Evolutionary conservation across 116 monocot species (phyloP).

Genomic region (Iris pallida): DNA sequence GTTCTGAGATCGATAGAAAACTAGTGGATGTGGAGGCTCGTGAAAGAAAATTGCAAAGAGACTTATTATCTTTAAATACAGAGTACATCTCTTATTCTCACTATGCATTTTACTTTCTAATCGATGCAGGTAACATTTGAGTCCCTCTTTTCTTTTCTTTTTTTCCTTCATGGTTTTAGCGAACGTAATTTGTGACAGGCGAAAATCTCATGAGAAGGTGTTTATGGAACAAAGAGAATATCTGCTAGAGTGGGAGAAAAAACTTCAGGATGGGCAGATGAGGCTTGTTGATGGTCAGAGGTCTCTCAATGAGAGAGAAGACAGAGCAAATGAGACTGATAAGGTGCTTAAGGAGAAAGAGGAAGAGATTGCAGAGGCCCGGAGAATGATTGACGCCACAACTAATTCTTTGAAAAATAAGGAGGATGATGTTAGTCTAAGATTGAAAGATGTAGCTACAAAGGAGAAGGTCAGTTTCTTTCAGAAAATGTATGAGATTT

Average conservation of each 20-base stretch:
- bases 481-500: not conserved
- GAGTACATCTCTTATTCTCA: conserved; percentile 42
- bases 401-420: conserved; percentile 48
- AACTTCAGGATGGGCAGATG: conserved; percentile 72
- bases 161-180: no score
- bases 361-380: conserved; percentile 57
- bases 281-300: conserved; percentile 77
- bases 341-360: conserved; percentile 54
- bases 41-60: conserved; percentile 65
- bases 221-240: conserved; percentile 57
- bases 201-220: conserved; percentile 52
- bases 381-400: conserved; percentile 28
- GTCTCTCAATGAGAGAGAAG: conserved; percentile 77
- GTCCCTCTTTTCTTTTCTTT: no score
- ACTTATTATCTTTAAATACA: conserved; percentile 42
- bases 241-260: conserved; percentile 67
- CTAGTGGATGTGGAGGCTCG: conserved; percentile 61
- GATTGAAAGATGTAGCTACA: conserved; percentile 41
- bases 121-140: no score
- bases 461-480: conserved; percentile 61
- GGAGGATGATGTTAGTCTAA: conserved; percentile 58
- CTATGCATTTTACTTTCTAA: no score
- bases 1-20: conserved; percentile 70
- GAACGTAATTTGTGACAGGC: conserved; percentile 20
- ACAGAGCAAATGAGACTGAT: conserved; percentile 51